Evolutionary conservation across 192 early-diverging fungal species (phyloP).

Genomic region (Coemansia sp.): DNA sequence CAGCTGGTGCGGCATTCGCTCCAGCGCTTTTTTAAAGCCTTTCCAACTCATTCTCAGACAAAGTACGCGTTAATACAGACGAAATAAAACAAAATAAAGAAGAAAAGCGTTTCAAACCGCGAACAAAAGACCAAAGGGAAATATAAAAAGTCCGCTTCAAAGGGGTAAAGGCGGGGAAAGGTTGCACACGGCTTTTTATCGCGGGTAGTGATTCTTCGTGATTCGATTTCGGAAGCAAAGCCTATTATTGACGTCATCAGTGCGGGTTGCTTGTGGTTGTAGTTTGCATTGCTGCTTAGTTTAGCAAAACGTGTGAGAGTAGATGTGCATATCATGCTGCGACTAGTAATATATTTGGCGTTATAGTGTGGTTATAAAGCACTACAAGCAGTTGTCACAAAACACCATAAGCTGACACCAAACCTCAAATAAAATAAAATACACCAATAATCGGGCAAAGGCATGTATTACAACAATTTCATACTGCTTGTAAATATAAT

Average conservation of each 20-base stretch:
- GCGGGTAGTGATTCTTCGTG: not conserved
- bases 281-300: too few relatives aligned
- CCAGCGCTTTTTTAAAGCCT: slow-evolving; percentile 77
- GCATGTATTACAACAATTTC: not conserved
- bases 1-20: slow-evolving; percentile 75
- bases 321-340: too few relatives aligned
- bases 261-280: too few relatives aligned
- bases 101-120: not conserved
- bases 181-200: not conserved
- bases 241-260: not conserved
- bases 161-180: not conserved
- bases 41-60: slow-evolving; percentile 59
- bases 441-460: not conserved
- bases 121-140: not conserved
- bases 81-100: not conserved
- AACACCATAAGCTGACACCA: too few relatives aligned
- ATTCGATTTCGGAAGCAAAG: not conserved
- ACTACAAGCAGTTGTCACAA: too few relatives aligned
- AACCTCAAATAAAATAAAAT: not conserved
- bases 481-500: not conserved
- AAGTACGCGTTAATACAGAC: not conserved
- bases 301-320: too few relatives aligned
- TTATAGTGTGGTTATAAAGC: too few relatives aligned
- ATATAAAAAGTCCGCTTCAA: not conserved
- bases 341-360: too few relatives aligned